Evolutionary conservation across 108 stramenopile genomes (phyloP).

Genomic region (Pelagomonas calceolata): DNA sequence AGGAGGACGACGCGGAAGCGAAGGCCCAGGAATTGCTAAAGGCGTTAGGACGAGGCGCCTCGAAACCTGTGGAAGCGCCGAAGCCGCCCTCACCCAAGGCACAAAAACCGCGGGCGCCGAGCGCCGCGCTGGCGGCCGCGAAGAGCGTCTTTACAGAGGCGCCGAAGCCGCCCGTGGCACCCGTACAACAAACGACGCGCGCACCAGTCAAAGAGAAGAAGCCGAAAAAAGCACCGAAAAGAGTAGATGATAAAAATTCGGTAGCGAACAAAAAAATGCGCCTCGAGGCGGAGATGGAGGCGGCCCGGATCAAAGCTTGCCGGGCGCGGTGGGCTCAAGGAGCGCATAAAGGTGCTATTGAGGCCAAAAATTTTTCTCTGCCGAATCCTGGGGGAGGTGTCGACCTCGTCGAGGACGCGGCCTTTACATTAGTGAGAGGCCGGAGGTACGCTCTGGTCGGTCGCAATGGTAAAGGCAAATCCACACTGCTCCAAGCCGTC

Average conservation of each 20-base stretch:
- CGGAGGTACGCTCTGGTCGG: slow-evolving; percentile 42
- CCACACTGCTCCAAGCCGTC: slow-evolving; percentile 45
- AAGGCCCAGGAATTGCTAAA: background rate
- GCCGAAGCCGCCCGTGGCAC: no score
- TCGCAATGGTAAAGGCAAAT: slow-evolving; percentile 50
- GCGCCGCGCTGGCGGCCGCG: no score
- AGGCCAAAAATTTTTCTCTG: slow-evolving; percentile 6
- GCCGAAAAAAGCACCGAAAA: no score
- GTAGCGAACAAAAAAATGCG: background rate
- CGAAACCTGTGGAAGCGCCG: background rate
- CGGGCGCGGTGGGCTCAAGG: background rate
- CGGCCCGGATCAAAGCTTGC: background rate
- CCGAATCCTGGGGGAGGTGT: slow-evolving; percentile 15
- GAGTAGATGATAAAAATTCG: no score
- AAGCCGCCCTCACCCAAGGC: background rate
- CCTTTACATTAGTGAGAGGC: slow-evolving; percentile 21
- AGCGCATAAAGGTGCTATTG: slow-evolving; percentile 1
- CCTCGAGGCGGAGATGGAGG: slow-evolving; percentile 1
- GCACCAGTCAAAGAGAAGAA: no score
- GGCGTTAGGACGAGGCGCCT: background rate
- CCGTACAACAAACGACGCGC: no score
- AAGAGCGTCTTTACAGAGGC: no score
- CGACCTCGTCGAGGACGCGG: slow-evolving; percentile 28
- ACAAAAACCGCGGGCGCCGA: background rate
- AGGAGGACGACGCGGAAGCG: background rate